phyloP scores from a whole-genome alignment of 2,329 filamentous ascomycete species.

The Verruconis gallopava region DNA sequence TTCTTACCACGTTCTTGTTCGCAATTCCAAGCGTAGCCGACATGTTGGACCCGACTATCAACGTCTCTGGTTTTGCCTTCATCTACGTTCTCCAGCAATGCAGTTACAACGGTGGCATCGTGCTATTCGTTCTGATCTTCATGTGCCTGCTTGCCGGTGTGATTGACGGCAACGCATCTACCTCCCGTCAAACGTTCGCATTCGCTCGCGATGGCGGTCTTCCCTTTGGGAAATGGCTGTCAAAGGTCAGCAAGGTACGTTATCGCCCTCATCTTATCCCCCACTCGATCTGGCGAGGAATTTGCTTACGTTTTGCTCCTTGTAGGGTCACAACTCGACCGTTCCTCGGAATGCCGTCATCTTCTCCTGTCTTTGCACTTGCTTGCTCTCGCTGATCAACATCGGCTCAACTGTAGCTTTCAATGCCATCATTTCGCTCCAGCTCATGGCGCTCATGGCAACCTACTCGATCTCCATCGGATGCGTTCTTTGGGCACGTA shows the following conservation, averaged over 20 bases:
- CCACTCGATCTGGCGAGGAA: background rate
- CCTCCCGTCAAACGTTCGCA: constrained; percentile 16
- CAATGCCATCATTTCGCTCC: constrained; percentile 27
- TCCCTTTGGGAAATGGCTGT: constrained; percentile 17
- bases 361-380: constrained; percentile 19
- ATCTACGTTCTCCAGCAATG: constrained; percentile 23
- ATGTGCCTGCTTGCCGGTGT: constrained; percentile 14
- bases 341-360: constrained; percentile 16
- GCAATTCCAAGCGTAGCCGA: constrained; percentile 19
- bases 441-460: constrained; percentile 18
- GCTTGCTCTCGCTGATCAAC: constrained; percentile 28
- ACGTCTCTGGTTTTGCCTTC: constrained; percentile 23
- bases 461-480: constrained; percentile 22
- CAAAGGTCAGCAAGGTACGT: constrained; percentile 18
- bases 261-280: background rate
- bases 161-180: constrained; percentile 17
- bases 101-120: constrained; percentile 14
- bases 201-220: constrained; percentile 18
- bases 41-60: constrained; percentile 13
- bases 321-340: constrained; percentile 11
- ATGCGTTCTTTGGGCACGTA: constrained; percentile 19
- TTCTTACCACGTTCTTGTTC: constrained; percentile 28
- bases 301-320: too few species aligned
- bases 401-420: constrained; percentile 28
- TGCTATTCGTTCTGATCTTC: constrained; percentile 16